These are phyloP conservation scores for Colletotrichum sp. DNA, from an alignment of 2,329 filamentous ascomycete genomes.

Conservation along the genomic window DNA sequence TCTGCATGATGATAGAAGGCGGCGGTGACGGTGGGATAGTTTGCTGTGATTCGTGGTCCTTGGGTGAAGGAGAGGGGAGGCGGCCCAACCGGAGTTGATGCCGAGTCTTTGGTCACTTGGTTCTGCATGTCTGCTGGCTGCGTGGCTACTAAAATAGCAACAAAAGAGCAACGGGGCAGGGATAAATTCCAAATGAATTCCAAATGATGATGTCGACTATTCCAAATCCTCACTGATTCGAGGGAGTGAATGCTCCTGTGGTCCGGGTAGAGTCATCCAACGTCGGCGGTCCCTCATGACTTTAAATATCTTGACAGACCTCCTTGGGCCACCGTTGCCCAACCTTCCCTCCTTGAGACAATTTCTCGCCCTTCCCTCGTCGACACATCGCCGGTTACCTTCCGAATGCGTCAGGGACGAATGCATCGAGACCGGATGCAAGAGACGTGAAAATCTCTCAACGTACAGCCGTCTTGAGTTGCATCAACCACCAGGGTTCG, in stretches of 20 bases:
- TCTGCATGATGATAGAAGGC: slow-evolving; percentile 30
- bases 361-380: not conserved
- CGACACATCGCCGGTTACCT: not conserved
- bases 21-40: slow-evolving; percentile 16
- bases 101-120: not conserved
- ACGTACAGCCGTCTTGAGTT: slow-evolving; percentile 9
- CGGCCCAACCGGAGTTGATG: slow-evolving; percentile 5
- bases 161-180: not conserved
- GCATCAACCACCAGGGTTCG: slow-evolving; percentile 6
- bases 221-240: not conserved
- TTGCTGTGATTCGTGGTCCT: slow-evolving; percentile 1
- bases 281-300: not conserved
- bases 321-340: not conserved
- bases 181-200: slow-evolving; percentile 9
- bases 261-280: not conserved
- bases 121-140: slow-evolving; percentile 10
- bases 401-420: not conserved
- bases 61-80: slow-evolving; percentile 1
- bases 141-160: slow-evolving; percentile 12
- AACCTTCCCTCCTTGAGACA: not conserved
- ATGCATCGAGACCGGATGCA: not conserved
- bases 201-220: slow-evolving; percentile 1
- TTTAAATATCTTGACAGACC: slow-evolving; percentile 10
- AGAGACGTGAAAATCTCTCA: not conserved
- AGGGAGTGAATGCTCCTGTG: slow-evolving; percentile 16